Percentiles rank a stretch among this genome's conserved stretches.
These are phyloP conservation scores for Mediolabrus comicus DNA, from an alignment of 108 stramenopile species.

Conservation along the genomic window DNA sequence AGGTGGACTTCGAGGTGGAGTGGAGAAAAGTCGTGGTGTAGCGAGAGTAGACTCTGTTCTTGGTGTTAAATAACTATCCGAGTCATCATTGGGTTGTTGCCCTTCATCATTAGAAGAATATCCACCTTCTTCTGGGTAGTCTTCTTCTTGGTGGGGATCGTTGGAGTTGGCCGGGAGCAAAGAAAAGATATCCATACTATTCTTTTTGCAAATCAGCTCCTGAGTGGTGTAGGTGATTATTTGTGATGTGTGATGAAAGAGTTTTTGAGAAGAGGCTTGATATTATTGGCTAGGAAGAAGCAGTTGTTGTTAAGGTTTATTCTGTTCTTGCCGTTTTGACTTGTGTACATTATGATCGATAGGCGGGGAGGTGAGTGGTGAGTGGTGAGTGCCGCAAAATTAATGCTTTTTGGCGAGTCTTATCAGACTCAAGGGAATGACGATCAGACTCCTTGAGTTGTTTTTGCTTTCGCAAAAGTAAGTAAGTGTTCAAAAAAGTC, in stretches of 20 bases:
- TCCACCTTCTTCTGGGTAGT: neutral
- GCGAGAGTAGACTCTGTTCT: neutral
- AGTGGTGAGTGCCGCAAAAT: too few relatives aligned
- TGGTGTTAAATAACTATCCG: neutral
- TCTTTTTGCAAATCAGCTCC: neutral
- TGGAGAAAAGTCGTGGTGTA: slow-evolving; percentile 17
- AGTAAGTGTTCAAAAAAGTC: too few relatives aligned
- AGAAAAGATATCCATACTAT: slow-evolving; percentile 6
- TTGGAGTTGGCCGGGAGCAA: neutral
- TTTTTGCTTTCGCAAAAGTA: too few relatives aligned
- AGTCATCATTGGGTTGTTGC: neutral
- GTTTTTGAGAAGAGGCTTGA: too few relatives aligned
- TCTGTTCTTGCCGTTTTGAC: too few relatives aligned
- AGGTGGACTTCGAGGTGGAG: slow-evolving; percentile 21
- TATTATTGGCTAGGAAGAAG: too few relatives aligned
- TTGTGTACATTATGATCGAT: too few relatives aligned
- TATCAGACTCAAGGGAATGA: too few relatives aligned
- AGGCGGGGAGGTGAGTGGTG: too few relatives aligned
- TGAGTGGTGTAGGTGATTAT: neutral
- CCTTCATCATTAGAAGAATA: neutral
- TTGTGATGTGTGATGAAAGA: neutral
- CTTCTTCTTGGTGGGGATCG: neutral
- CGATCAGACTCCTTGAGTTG: too few relatives aligned
- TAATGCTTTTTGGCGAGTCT: too few relatives aligned
- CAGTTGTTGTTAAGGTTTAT: too few relatives aligned